Conservation (phyloP, 306 rosid species). For the Luffa aegyptiaca region DNA sequence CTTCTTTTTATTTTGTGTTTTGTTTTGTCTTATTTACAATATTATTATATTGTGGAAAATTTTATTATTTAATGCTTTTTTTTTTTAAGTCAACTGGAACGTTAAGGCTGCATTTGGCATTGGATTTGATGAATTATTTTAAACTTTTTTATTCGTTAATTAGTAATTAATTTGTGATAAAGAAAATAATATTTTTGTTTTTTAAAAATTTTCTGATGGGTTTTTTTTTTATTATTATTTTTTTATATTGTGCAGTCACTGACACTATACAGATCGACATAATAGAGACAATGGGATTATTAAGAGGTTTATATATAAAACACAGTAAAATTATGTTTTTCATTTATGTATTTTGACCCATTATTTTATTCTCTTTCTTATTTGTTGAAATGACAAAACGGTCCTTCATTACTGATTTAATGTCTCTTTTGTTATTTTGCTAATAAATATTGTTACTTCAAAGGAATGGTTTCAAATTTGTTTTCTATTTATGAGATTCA, state of each 20-base stretch:
- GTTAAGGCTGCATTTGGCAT: constrained; percentile 2
- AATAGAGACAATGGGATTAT: neutral
- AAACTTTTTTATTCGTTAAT: neutral
- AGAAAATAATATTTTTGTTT: neutral
- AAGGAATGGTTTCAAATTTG: neutral
- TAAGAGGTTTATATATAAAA: neutral
- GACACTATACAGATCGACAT: neutral
- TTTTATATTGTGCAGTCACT: neutral
- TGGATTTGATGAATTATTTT: neutral
- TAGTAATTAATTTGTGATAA: neutral
- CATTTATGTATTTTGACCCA: neutral
- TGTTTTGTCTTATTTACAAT: neutral
- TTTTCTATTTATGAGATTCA: neutral
- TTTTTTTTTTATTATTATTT: neutral
- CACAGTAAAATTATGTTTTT: neutral
- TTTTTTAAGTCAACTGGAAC: constrained; percentile 13
- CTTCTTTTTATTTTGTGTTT: neutral
- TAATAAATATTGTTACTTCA: neutral
- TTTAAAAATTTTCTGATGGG: neutral
- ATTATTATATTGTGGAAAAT: constrained; percentile 16
- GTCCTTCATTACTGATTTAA: neutral
- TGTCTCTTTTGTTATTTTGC: neutral
- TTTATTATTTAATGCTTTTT: constrained; percentile 27
- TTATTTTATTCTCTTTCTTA: neutral
- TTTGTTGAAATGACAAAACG: neutral